phyloP scores from a whole-genome alignment of 108 stramenopile species.

The Phaeodactylum tricornutum region DNA sequence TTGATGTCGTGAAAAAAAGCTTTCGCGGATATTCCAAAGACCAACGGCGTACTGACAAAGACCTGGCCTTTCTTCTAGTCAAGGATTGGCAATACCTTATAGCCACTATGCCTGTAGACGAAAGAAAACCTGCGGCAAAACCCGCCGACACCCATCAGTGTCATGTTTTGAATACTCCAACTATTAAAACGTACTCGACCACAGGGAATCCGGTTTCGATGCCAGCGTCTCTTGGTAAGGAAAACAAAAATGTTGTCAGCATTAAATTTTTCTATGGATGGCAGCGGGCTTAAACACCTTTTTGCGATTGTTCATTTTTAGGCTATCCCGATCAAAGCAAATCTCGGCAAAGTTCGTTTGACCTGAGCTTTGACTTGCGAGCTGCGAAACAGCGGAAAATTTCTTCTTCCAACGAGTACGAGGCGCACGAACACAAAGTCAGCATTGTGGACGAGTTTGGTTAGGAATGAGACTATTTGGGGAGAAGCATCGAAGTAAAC shows the following conservation, averaged over 20 bases:
- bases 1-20: conserved; percentile 46
- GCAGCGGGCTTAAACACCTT: too few relatives aligned
- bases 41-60: conserved; percentile 20
- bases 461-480: background rate
- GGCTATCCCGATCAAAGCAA: too few relatives aligned
- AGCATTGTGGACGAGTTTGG: background rate
- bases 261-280: too few relatives aligned
- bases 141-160: background rate
- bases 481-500: too few relatives aligned
- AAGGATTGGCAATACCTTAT: conserved; percentile 37
- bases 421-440: background rate
- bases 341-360: too few relatives aligned
- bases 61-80: conserved; percentile 34
- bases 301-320: too few relatives aligned
- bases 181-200: background rate
- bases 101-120: background rate
- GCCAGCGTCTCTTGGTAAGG: too few relatives aligned
- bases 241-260: too few relatives aligned
- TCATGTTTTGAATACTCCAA: background rate
- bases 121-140: background rate
- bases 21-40: conserved; percentile 36
- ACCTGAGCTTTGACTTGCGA: too few relatives aligned
- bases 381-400: too few relatives aligned
- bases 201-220: too few relatives aligned
- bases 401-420: too few relatives aligned